Conservation (phyloP, 495 filamentous ascomycete species). For the Xylaria longipes region DNA sequence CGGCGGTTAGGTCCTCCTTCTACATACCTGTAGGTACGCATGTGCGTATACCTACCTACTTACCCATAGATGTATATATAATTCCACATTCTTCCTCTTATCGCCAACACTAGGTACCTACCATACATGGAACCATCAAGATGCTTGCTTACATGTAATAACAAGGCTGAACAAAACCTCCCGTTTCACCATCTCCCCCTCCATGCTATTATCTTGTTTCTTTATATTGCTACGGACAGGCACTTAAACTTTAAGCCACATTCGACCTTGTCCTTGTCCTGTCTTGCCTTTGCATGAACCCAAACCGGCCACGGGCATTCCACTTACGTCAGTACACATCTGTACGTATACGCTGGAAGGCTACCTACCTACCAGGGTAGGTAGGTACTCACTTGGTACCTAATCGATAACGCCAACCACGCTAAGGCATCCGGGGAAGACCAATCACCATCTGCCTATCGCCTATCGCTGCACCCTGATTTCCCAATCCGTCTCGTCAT, state of each 20-base stretch:
- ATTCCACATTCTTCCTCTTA: not conserved
- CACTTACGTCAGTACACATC: not conserved
- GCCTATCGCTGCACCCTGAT: constrained; percentile 1
- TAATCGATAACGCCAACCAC: constrained; percentile 12
- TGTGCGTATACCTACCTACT: not conserved
- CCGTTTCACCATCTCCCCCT: not conserved
- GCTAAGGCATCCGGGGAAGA: not conserved
- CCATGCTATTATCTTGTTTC: not conserved
- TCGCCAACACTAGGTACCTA: not conserved
- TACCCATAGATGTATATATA: not conserved
- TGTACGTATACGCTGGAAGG: not conserved
- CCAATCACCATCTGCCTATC: constrained; percentile 10
- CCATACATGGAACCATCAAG: not conserved
- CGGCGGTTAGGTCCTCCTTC: not conserved
- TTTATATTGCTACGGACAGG: not conserved
- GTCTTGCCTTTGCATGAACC: constrained; percentile 7
- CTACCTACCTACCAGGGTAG: not conserved
- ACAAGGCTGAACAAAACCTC: not conserved
- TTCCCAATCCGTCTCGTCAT: constrained; percentile 9
- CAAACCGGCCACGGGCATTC: not conserved
- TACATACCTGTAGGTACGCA: not conserved
- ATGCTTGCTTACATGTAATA: not conserved
- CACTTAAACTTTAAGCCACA: not conserved
- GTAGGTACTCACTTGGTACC: not conserved
- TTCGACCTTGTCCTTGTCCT: constrained; percentile 10